Percentiles rank a stretch among this genome's conserved stretches.
These are phyloP conservation scores for Calonectria henricotiae DNA, from an alignment of 2,329 filamentous ascomycete genomes.

Conservation along the genomic window DNA sequence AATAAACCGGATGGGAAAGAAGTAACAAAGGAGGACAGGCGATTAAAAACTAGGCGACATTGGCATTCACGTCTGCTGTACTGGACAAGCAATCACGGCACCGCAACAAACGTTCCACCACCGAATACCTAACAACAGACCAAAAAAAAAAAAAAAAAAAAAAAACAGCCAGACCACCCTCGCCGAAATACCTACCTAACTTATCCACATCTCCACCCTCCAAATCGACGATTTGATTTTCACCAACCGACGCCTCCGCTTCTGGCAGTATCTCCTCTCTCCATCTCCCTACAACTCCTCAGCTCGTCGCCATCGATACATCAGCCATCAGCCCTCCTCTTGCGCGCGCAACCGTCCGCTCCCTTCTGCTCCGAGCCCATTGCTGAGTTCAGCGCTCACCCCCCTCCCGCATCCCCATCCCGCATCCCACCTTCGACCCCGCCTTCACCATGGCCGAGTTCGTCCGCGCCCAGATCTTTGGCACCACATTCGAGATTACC, in stretches of 20 bases:
- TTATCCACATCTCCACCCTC: constrained; percentile 32
- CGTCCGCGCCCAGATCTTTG: constrained; percentile 98
- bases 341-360: constrained; percentile 10
- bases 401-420: constrained; percentile 19
- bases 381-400: constrained; percentile 6
- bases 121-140: background rate
- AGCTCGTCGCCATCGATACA: constrained; percentile 21
- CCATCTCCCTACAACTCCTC: constrained; percentile 12
- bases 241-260: constrained; percentile 31
- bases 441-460: constrained; percentile 93
- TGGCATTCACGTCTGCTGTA: background rate
- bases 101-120: constrained; percentile 11
- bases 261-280: constrained; percentile 23
- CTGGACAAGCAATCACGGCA: constrained; percentile 11
- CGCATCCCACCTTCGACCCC: constrained; percentile 34
- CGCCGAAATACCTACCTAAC: constrained; percentile 29
- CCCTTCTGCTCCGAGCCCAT: constrained; percentile 19
- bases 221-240: constrained; percentile 35
- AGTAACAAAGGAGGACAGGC: background rate
- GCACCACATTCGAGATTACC: constrained; percentile 99
- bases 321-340: constrained; percentile 16
- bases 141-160: background rate
- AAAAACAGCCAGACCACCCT: constrained; percentile 21
- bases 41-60: background rate
- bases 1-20: background rate